Percentiles rank a stretch among this genome's conserved stretches.
These are phyloP conservation scores for Lactuca saligna DNA, from an alignment of 129 eudicot genomes.

Conservation along the genomic window DNA sequence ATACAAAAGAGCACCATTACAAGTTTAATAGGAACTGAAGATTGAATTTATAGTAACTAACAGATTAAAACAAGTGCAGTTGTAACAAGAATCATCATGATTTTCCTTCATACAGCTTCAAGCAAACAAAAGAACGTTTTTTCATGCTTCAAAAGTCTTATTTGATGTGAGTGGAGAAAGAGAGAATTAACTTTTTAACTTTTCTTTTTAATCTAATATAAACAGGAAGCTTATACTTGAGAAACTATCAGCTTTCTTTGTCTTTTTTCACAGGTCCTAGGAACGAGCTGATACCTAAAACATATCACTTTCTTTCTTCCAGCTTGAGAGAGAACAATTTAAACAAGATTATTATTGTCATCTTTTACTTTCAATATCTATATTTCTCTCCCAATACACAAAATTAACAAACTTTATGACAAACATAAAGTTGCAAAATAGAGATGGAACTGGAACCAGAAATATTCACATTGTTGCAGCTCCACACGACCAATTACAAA, in stretches of 20 bases:
- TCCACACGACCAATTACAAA: not conserved
- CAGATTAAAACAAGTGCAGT: too few relatives aligned
- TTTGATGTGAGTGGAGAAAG: not conserved
- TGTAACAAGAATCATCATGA: too few relatives aligned
- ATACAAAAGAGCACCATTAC: slow-evolving; percentile 9
- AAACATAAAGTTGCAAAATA: not conserved
- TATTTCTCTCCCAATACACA: not conserved
- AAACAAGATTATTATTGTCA: too few relatives aligned
- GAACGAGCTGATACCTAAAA: too few relatives aligned
- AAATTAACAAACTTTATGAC: not conserved
- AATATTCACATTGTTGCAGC: not conserved
- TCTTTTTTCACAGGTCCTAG: too few relatives aligned
- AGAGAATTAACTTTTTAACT: not conserved
- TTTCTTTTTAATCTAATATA: too few relatives aligned
- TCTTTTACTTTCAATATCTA: not conserved
- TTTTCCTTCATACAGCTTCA: slow-evolving; percentile 14
- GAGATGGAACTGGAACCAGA: not conserved
- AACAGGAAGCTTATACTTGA: too few relatives aligned
- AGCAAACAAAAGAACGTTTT: slow-evolving; percentile 6
- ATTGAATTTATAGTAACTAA: not conserved
- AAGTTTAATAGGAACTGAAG: slow-evolving; percentile 5
- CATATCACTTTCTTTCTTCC: too few relatives aligned
- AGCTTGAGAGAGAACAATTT: too few relatives aligned
- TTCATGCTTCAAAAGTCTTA: not conserved
- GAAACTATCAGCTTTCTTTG: too few relatives aligned